Conservation (phyloP, 2,329 filamentous ascomycete genomes). For the Sclerotinia nivalis region DNA sequence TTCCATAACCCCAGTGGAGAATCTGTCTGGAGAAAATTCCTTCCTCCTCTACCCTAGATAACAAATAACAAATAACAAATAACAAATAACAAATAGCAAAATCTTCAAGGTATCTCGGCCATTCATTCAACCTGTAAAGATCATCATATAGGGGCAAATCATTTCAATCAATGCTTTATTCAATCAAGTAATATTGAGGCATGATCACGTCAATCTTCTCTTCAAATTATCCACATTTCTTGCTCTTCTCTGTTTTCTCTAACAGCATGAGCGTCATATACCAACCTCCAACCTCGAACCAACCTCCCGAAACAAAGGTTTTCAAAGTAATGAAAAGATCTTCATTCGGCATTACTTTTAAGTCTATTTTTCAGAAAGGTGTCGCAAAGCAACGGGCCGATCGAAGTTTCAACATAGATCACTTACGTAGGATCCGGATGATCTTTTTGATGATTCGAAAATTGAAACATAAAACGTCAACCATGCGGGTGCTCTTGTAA, state of each 20-base stretch:
- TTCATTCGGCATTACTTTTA: background rate
- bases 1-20: too few species aligned
- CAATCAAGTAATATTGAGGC: constrained; percentile 5
- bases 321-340: background rate
- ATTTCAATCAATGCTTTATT: background rate
- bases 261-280: background rate
- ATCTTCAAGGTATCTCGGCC: background rate
- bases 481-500: background rate
- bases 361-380: background rate
- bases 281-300: background rate
- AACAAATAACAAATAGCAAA: background rate
- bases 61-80: background rate
- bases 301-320: background rate
- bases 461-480: background rate
- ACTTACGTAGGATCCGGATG: background rate
- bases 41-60: background rate
- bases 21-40: too few species aligned
- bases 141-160: background rate
- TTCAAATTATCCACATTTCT: background rate
- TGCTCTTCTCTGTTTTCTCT: background rate
- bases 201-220: background rate
- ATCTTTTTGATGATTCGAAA: background rate
- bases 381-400: background rate
- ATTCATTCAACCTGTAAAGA: background rate
- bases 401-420: background rate